Base-by-base conservation (phyloP, 108 stramenopile genomes). In the Cylindrotheca fusiformis region DNA sequence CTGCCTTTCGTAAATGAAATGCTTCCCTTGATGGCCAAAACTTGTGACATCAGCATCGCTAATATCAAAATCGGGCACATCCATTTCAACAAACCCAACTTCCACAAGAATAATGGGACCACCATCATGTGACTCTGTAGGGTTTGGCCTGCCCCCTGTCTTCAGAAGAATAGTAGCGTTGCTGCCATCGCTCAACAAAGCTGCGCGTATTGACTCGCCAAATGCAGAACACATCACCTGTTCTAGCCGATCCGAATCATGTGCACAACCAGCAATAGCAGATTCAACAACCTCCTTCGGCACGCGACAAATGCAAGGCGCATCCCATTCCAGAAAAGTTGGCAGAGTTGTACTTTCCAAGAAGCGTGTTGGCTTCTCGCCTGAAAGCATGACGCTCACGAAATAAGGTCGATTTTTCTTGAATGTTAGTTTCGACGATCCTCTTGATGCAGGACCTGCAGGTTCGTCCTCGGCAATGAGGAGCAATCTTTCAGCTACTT, bases 301-400 rank as follows among this genome's bases (percentile, higher is more conserved):
- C 19, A 91, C 84, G 14, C 93, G 83, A 56, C 89, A 91, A 26
- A 94, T 82, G 65, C 82, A 83, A 20, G 87, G 75, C 3, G 32
- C 60, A 31, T 82, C 67, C 89, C 90, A 91, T 51, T 89, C 93
- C 36, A 88, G 60, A 69, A 82, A 94, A 27, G 87, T 86, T 49
- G 93, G 93, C 51, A 94, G 71, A 23, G 90, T 77, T 32, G 90
- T 94, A 47, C 90, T 91, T 69, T 94, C 93, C 55, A 75, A 58
- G 58, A 94, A 89, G 41, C 90, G 69, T 20, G 54, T 52, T 18
- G 87, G 81, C 57, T 87, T 94, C 24, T 75, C 68, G 20, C 93
- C 93, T n/a, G 69, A 68, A 10, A 94, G 60, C 3, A 79, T 24
- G 6, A 91, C 48, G 36, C 82, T 65, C 2, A 94, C 79, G 66